Conservation (phyloP, 306 rosid genomes). For the Hippophae rhamnoides region DNA sequence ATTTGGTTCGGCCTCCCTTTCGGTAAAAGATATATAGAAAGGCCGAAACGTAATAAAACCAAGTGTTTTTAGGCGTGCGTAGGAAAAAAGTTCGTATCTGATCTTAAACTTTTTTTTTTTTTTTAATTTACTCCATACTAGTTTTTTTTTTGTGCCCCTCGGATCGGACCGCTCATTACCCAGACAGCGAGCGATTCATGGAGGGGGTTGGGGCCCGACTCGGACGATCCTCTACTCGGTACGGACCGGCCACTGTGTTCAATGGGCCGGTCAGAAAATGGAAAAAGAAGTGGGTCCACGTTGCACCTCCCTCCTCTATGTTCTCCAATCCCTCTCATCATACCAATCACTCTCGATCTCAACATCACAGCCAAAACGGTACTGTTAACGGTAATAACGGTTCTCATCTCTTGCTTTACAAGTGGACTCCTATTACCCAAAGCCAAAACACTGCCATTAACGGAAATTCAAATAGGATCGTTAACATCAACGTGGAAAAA, state of each 20-base stretch:
- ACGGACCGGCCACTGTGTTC: conserved; percentile 96
- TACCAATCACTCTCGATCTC: conserved; percentile 7
- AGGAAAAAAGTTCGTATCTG: no score
- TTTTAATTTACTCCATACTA: not conserved
- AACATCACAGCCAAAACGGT: conserved; percentile 22
- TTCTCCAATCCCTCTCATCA: conserved; percentile 18
- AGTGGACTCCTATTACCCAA: conserved; percentile 86
- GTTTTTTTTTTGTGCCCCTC: conserved; percentile 1
- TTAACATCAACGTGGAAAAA: conserved; percentile 15
- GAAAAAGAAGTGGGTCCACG: conserved; percentile 99
- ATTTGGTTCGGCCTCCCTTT: no score
- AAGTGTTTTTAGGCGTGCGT: no score
- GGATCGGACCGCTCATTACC: conserved; percentile 32
- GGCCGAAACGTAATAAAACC: no score
- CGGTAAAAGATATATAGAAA: no score
- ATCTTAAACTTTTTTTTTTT: no score
- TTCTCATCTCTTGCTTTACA: conserved; percentile 70
- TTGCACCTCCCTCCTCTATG: conserved; percentile 45
- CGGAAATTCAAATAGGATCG: conserved; percentile 9
- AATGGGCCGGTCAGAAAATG: conserved; percentile 93
- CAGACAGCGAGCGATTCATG: conserved; percentile 33
- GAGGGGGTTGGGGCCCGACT: conserved; percentile 98
- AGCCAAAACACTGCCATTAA: conserved; percentile 41
- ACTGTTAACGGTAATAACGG: conserved; percentile 62
- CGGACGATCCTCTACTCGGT: conserved; percentile 90